Base-by-base conservation (phyloP, 257 asterid species). In the Nicotiana tabacum region DNA sequence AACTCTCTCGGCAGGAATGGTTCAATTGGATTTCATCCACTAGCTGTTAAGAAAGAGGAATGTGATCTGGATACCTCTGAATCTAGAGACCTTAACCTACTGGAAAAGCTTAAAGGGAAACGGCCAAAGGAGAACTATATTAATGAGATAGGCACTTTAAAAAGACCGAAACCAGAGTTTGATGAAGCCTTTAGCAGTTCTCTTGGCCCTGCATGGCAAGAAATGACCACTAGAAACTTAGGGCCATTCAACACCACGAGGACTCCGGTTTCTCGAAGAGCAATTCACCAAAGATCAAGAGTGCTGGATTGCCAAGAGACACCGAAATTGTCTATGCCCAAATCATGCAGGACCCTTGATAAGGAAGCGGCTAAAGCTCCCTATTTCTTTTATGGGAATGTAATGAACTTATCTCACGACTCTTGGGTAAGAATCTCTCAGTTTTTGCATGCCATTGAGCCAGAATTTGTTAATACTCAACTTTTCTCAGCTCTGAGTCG, bases 401-500 rank as follows among this genome's bases (percentile, higher is more conserved):
- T 88, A 62, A 87, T 89, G 3, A 82, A 68, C 66, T 82, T 94
- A 83, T 87, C 93, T 53, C 93, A 64, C 2, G 87, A 56, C 48
- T 86, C 97, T 24, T 96, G 99, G 99, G 92, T 66, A 82, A 94
- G 89, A 86, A 85, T 96, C 76, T 90, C 98, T 15, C 94, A 96
- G 84, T 92, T 89, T 77, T 32, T 96, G 88, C 91, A 90, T 81
- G 87, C 95, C 10, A 60, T 94, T 80, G 92, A 87, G 83, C 98
- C 99, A 27, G 99, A 96, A 70, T 86, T 90, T 43, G 96, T 87
- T 27, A 87, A 83, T 32, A 84, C 94, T 29, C 87, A 88, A 30
- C 65, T 18, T 7, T 88, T 86, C 89, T 94, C 98, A 4, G 97
- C 99, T 15, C 81, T 96, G 86, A 85, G 86, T 83, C 89, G 98